phyloP scores from a whole-genome alignment of 257 asterid species.

The Primulina huaijiensis region DNA sequence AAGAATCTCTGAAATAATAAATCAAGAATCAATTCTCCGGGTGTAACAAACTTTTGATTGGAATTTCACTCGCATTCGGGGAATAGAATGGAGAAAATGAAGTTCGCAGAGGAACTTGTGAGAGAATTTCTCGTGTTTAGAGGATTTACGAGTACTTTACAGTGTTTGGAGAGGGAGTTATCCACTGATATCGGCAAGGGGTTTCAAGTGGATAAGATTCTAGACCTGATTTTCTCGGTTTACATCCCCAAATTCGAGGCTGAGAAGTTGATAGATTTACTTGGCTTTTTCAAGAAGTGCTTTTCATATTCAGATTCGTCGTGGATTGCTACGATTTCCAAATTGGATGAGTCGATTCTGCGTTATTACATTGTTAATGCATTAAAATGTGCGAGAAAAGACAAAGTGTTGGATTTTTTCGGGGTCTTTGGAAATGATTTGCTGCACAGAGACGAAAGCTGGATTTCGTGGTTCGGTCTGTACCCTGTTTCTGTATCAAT shows the following conservation, averaged over 20 bases:
- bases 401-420: slow-evolving; percentile 72
- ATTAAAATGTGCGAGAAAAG: slow-evolving; percentile 61
- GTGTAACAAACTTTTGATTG: no score
- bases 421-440: slow-evolving; percentile 58
- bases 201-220: slow-evolving; percentile 76
- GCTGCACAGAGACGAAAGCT: slow-evolving; percentile 63
- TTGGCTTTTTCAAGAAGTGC: slow-evolving; percentile 63
- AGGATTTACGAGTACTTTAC: slow-evolving; percentile 78
- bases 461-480: slow-evolving; percentile 93
- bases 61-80: background rate
- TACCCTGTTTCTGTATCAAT: background rate
- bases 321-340: slow-evolving; percentile 42
- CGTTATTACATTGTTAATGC: slow-evolving; percentile 75
- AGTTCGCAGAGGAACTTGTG: slow-evolving; percentile 80
- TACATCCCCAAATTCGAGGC: slow-evolving; percentile 81
- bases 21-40: background rate
- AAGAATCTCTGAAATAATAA: background rate
- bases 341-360: slow-evolving; percentile 59
- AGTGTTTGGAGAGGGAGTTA: slow-evolving; percentile 76
- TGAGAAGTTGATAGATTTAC: slow-evolving; percentile 60
- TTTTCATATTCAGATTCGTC: slow-evolving; percentile 55
- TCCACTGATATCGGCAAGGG: slow-evolving; percentile 81
- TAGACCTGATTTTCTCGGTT: slow-evolving; percentile 72
- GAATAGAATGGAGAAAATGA: slow-evolving; percentile 62
- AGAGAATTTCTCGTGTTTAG: slow-evolving; percentile 82